Conservation (phyloP, 345 rosid genomes). For the Punica granatum region DNA sequence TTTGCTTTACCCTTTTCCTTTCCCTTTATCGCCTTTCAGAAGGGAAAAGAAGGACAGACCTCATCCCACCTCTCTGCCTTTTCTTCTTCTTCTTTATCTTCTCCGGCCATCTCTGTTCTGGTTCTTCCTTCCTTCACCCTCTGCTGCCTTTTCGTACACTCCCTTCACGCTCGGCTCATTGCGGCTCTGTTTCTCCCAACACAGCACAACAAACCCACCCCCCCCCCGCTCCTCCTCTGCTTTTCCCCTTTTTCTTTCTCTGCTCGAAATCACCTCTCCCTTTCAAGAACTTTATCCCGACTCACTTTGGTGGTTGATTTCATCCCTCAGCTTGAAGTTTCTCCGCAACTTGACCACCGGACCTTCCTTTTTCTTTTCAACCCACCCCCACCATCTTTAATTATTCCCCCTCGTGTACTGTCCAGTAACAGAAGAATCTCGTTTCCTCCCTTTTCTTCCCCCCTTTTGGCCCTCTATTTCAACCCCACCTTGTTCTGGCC, state of each 20-base stretch:
- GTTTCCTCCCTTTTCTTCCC: background rate
- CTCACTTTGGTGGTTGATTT: conserved; percentile 8
- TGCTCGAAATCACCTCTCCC: conserved; percentile 34
- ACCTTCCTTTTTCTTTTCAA: conserved; percentile 6
- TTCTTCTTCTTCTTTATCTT: background rate
- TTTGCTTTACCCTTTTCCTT: background rate
- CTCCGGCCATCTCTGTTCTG: background rate
- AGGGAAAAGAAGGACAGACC: background rate
- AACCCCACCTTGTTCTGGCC: conserved; percentile 19
- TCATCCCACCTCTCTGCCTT: background rate
- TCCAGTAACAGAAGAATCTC: conserved; percentile 38
- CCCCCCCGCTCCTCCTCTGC: conserved; percentile 2
- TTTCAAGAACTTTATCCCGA: conserved; percentile 11
- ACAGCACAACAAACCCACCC: too few species aligned
- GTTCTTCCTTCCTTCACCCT: background rate
- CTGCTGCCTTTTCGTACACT: background rate
- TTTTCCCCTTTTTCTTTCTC: conserved; percentile 14
- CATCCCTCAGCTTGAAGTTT: conserved; percentile 32
- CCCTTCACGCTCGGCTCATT: too few species aligned
- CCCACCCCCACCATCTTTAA: conserved; percentile 18
- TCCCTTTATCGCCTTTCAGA: background rate
- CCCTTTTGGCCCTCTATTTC: conserved; percentile 12
- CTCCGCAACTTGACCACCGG: conserved; percentile 21
- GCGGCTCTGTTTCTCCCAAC: too few species aligned
- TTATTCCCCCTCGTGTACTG: conserved; percentile 43